Percentiles rank a stretch among this genome's conserved stretches.
Evolutionary conservation across 2,329 filamentous ascomycete genomes (phyloP).

Genomic region (Didymella pinodella): DNA sequence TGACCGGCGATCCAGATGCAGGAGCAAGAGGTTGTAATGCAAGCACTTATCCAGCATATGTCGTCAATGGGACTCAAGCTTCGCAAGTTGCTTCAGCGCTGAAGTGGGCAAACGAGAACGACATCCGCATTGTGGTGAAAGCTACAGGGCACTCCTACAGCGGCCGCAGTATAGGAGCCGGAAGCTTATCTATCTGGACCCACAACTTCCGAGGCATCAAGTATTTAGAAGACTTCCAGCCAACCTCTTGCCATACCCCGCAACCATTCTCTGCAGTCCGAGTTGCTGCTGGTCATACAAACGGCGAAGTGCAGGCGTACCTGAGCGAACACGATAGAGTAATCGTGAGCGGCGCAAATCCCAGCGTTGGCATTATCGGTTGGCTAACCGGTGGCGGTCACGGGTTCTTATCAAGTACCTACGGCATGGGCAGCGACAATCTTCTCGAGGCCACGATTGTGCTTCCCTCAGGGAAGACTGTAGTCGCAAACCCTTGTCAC

Average conservation of each 20-base stretch:
- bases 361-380: conserved; percentile 51
- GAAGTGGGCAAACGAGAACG: conserved; percentile 33
- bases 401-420: conserved; percentile 46
- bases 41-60: conserved; percentile 39
- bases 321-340: conserved; percentile 25
- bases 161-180: conserved; percentile 32
- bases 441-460: conserved; percentile 49
- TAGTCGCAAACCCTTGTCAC: conserved; percentile 32
- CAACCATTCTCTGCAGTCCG: conserved; percentile 21
- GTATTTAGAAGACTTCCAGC: conserved; percentile 30
- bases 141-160: conserved; percentile 38
- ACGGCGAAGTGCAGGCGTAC: conserved; percentile 28
- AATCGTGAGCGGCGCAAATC: conserved; percentile 36
- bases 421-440: conserved; percentile 51
- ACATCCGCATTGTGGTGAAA: conserved; percentile 40
- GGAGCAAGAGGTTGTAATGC: conserved; percentile 34
- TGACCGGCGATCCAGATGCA: conserved; percentile 35
- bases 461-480: conserved; percentile 29
- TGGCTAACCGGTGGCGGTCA: conserved; percentile 53
- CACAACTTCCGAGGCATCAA: conserved; percentile 38
- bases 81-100: conserved; percentile 31
- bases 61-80: conserved; percentile 36
- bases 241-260: conserved; percentile 26
- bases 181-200: conserved; percentile 40
- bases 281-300: conserved; percentile 33